Percentiles rank a stretch among this genome's conserved stretches.
phyloP scores from a whole-genome alignment of 441 rosid genomes.

The Macaranga tanarius region DNA sequence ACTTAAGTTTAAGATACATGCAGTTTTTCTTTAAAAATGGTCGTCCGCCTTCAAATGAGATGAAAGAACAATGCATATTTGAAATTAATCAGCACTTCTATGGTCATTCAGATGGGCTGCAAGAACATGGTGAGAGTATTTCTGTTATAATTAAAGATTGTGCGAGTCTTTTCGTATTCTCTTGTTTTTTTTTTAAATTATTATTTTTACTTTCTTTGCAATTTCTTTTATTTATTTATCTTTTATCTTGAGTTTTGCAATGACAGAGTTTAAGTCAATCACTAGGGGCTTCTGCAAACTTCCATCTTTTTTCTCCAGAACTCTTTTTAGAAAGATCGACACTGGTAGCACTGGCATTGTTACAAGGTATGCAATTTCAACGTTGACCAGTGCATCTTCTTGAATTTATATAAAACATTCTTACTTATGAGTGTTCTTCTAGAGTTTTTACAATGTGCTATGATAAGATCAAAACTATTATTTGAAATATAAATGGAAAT shows the following conservation, averaged over 20 bases:
- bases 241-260: slow-evolving; percentile 19
- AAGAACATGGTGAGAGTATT: slow-evolving; percentile 56
- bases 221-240: background rate
- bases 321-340: slow-evolving; percentile 79
- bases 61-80: slow-evolving; percentile 66
- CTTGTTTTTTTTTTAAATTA: background rate
- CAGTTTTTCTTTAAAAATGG: slow-evolving; percentile 96
- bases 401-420: no score
- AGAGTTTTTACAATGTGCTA: background rate
- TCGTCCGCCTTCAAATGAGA: slow-evolving; percentile 73
- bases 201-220: background rate
- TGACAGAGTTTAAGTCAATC: slow-evolving; percentile 74
- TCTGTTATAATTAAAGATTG: slow-evolving; percentile 3
- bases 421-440: background rate
- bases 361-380: slow-evolving; percentile 57
- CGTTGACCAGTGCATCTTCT: background rate
- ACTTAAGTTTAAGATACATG: slow-evolving; percentile 23
- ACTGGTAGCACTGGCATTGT: slow-evolving; percentile 52
- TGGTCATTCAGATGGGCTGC: slow-evolving; percentile 72
- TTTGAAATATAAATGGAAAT: background rate
- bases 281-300: slow-evolving; percentile 88
- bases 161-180: slow-evolving; percentile 9
- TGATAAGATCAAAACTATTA: background rate
- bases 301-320: slow-evolving; percentile 83
- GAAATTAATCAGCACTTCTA: slow-evolving; percentile 66